Evolutionary conservation across 768 basidiomycete species (phyloP), one percentile per base, ranked within the genome.

Genomic region (Leccinellum luteum): DNA sequence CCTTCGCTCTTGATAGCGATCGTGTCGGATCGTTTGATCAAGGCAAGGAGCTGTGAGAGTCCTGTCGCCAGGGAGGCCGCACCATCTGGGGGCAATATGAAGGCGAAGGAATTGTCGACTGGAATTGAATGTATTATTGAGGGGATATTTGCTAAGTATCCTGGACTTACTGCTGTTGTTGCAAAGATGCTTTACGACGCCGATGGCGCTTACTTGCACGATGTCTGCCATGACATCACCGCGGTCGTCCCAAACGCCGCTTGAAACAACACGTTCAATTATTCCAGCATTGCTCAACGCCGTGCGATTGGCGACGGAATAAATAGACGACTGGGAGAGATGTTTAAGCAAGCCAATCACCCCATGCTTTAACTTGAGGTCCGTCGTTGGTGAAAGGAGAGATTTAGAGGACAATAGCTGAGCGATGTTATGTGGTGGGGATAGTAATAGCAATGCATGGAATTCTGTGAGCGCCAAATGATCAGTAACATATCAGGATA

Each of bases 301-400:
- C 7, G 74, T 73, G 30, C 86, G 84, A 58, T 92, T 90, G 2
- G 72, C 64, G 28, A 78, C 69, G 34, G 87, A 81, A 45, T 82
- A 80, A n/a, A 79, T 72, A 21, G 82, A 78, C 35, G 86, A 78
- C 67, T 89, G 88, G 3, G 92, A 85, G 2, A 99, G 77, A 68
- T 98, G 90, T 69, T 93, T 91, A 43, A 98, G 78, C 35, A 98
- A 76, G 27, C 92, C 92, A 25, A 96, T 78, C 56, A 91, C 83
- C 15, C 91, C 93, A 65, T 98, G 94, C 70, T 95, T 92, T 59
- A 95, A 77, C 70, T 94, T 91, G 68, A 92, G 78, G 66, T 92
- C 89, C 9, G 81, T 78, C 38, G 73, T 68, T 15, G 79, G 75
- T 12, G 79, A 78, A 41, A 92, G 78, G n/a, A 86, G 72, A 55